Conservation (phyloP, 257 asterid species). For the Solanum appendiculatum region DNA sequence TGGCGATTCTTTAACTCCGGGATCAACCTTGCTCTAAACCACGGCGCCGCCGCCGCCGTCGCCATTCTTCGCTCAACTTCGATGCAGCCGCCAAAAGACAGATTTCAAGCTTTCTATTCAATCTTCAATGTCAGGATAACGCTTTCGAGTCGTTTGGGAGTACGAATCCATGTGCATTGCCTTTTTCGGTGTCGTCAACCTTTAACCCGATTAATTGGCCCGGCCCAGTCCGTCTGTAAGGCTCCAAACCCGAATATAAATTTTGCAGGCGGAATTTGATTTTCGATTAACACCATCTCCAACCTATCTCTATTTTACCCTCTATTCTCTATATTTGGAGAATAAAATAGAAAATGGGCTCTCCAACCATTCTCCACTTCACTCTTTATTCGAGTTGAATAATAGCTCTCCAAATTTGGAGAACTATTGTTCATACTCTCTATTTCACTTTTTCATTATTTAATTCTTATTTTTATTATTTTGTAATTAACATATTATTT, state of each 20-base stretch:
- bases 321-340: no score
- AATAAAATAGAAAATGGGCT: no score
- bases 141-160: background rate
- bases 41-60: constrained; percentile 33
- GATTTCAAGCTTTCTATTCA: background rate
- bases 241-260: background rate
- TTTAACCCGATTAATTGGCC: background rate
- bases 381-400: no score
- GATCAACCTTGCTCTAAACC: constrained; percentile 25
- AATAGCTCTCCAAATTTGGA: no score
- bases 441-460: no score
- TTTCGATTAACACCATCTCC: no score
- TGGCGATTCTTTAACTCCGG: background rate
- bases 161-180: background rate
- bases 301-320: no score
- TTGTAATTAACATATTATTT: no score
- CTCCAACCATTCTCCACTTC: no score
- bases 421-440: no score
- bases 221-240: background rate
- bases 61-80: constrained; percentile 18
- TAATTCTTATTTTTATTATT: no score
- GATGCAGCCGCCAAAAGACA: background rate
- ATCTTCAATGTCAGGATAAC: background rate
- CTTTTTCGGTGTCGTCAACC: background rate
- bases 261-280: background rate